Evolutionary conservation across 1,284 basidiomycete genomes (phyloP), one percentile per base, ranked within the genome.

Genomic region (Fomitiporia mediterranea): DNA sequence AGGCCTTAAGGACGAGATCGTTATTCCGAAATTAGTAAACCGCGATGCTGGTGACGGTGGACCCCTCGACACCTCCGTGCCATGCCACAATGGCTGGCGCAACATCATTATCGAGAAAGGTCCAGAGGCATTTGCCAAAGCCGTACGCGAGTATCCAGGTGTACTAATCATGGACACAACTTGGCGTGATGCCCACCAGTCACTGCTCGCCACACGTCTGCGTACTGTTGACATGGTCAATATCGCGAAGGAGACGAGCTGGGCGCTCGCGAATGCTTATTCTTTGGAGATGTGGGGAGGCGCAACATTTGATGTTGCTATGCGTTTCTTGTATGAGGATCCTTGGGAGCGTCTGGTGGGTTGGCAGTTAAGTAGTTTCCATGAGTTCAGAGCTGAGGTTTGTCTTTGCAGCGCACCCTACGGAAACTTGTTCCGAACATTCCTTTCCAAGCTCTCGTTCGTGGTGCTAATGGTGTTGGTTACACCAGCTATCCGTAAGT

Each of bases 281-380:
- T 91, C 91, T 68, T 74, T 99, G 63, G 97, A 99, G 72, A 98
- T 96, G 80, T 99, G 97, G 97, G 97, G 97, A 68, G 97, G 97
- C 63, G 97, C 97, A 47, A 99, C 97, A 3, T 99, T 99, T 69
- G 97, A 99, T 72, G 97, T 99, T 49, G 91, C 97, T 32, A 98
- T 99, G 96, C 88, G 96, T 56, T 99, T 99, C 89, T 77, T 99
- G 69, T 98, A 99, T 72, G 97, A 99, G 73, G 97, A 99, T 74
- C 97, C 97, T 66, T 99, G 97, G 97, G 96, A 98, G 72, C 85
- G 97, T 66, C 77, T 99, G 75, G 89, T 91, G 62, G 47, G 83
- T 76, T 34, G 8, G 59, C 27, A 23, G 44, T 38, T 46, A 47
- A 49, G 15, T 34, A 44, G 44, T 8, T 23, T 11, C 51, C 43